Conservation (phyloP, 306 rosid genomes). For the Acmispon strigosus region DNA sequence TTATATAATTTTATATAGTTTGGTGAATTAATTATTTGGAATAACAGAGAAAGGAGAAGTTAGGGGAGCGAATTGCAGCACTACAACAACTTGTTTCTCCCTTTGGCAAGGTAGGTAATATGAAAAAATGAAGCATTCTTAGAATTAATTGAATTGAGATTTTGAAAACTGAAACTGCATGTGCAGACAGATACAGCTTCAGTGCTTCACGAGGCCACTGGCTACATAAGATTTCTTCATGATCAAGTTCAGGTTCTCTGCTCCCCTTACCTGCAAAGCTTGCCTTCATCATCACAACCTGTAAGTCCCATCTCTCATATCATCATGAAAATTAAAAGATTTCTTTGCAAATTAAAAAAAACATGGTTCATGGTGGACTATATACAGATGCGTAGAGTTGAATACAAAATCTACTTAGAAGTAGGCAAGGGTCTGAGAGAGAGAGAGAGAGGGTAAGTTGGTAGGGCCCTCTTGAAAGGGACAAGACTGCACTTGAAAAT, state of each 20-base stretch:
- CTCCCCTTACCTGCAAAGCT: conserved; percentile 69
- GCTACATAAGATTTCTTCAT: conserved; percentile 82
- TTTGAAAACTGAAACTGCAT: conserved; percentile 19
- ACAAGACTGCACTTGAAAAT: conserved; percentile 22
- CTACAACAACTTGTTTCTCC: conserved; percentile 93
- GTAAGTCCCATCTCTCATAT: conserved; percentile 31
- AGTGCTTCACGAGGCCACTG: conserved; percentile 90
- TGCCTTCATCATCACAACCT: conserved; percentile 23
- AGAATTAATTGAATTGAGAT: background rate
- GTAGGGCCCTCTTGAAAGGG: conserved; percentile 16
- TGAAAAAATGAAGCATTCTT: too few relatives aligned
- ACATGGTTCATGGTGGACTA: too few relatives aligned
- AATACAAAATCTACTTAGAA: background rate
- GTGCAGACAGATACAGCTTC: conserved; percentile 94
- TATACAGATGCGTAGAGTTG: too few relatives aligned
- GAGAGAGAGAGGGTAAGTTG: background rate
- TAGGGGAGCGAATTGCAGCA: conserved; percentile 72
- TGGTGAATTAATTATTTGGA: background rate
- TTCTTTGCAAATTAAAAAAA: too few relatives aligned
- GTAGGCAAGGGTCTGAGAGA: background rate
- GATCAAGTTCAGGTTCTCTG: conserved; percentile 87
- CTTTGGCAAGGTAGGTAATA: conserved; percentile 66
- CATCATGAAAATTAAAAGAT: too few relatives aligned
- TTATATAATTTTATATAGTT: background rate
- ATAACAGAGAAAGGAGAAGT: conserved; percentile 69